Evolutionary conservation across 306 rosid genomes (phyloP), one percentile per base, ranked within the genome.

Genomic region (Notholithocarpus densiflorus): DNA sequence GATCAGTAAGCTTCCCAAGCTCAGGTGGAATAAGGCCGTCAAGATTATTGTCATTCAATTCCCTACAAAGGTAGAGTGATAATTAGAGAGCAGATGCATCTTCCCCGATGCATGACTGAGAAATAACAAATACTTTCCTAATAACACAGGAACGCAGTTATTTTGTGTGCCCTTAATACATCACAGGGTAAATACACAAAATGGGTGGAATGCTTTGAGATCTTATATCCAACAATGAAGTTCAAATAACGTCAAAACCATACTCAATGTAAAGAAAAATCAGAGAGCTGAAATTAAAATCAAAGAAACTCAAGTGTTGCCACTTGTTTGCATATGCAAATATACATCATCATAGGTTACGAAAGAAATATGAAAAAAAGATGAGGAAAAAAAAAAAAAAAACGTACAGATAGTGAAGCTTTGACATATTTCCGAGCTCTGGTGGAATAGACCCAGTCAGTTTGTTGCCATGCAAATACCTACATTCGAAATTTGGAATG

Each of bases 401-500:
- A 51, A 77, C 92, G 53, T 91, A 96, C 99, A 96, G 75, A 81
- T 96, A 96, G 81, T 96, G 98, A 75, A 96, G 99, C 84, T 90
- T 90, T n/a, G 93, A 55, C 99, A 96, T 96, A 77, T 91, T 94
- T 68, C 99, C 99, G 0, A 96, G 98, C 89, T 93, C 98, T 0
- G 93, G 90, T 13, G 99, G 98, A 23, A 96, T 91, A 66, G 86
- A 72, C 45, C 98, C 98, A 8, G 92, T 90, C 71, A 96, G 88
- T 93, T 85, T 96, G 86, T 96, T 96, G 27, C 96, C 91, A 68
- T 96, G 97, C 94, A 96, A 88, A 86, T 96, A 96, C 93, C 99
- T 96, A 57, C 76, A 79, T 31, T 56, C n/a, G 53, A 64, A 21
- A 75, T 43, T 60, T 74, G 24, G 23, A 48, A 71, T 61, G 71